Percentiles rank a stretch among this genome's conserved stretches.
These are phyloP conservation scores for Colletotrichum orbiculare DNA, from an alignment of 2,329 filamentous ascomycete species.

Conservation along the genomic window DNA sequence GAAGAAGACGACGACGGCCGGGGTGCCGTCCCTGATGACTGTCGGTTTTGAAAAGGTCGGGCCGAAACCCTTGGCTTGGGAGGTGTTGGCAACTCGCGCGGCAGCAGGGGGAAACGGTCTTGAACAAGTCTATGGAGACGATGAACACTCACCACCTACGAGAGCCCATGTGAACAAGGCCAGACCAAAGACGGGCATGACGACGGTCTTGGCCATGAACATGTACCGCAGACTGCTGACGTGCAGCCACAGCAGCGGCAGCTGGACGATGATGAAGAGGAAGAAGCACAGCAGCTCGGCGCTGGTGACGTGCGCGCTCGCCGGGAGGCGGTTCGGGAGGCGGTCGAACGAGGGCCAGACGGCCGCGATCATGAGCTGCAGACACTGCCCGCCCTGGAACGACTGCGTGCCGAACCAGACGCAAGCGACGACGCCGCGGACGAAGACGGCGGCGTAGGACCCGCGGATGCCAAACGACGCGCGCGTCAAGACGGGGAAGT, in stretches of 20 bases:
- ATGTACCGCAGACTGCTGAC: slow-evolving; percentile 33
- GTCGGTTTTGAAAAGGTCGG: slow-evolving; percentile 40
- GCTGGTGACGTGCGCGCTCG: slow-evolving; percentile 48
- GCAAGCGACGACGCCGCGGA: too few species aligned
- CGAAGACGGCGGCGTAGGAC: too few species aligned
- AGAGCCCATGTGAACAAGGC: slow-evolving; percentile 40
- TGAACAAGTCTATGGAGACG: too few species aligned
- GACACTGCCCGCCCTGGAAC: too few species aligned
- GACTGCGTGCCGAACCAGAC: too few species aligned
- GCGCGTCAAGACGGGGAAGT: too few species aligned
- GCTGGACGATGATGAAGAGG: slow-evolving; percentile 42
- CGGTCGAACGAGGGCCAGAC: too few species aligned
- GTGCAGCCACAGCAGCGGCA: slow-evolving; percentile 41
- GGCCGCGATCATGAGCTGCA: too few species aligned
- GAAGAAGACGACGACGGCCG: slow-evolving; percentile 39
- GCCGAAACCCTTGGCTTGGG: slow-evolving; percentile 35
- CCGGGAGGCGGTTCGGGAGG: slow-evolving; percentile 12
- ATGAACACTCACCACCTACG: slow-evolving; percentile 9
- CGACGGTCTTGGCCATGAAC: slow-evolving; percentile 40
- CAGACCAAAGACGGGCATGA: slow-evolving; percentile 38
- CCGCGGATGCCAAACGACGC: too few species aligned
- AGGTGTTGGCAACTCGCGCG: not conserved
- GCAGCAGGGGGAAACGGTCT: too few species aligned
- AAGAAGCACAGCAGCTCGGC: slow-evolving; percentile 39
- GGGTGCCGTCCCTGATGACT: slow-evolving; percentile 31